Percentiles rank a stretch among this genome's conserved stretches.
These are phyloP conservation scores for Auricularia heimuer DNA, from an alignment of 768 basidiomycete species.

Conservation along the genomic window DNA sequence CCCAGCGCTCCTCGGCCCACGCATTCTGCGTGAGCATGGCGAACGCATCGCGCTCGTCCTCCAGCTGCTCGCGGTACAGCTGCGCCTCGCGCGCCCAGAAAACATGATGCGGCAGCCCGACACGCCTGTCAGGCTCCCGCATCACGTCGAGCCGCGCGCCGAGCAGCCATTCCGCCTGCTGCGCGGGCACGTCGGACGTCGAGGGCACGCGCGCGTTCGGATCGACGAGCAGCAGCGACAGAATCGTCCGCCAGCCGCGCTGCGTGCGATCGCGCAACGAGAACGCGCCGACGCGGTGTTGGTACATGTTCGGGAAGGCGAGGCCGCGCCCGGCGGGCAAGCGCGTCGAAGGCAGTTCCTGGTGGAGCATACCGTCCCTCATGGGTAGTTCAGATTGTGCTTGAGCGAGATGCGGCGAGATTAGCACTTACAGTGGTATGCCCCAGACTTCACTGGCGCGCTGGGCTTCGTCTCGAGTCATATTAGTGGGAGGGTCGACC, in stretches of 20 bases:
- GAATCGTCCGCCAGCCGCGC: constrained; percentile 31
- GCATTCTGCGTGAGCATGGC: not conserved
- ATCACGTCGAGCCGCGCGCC: constrained; percentile 18
- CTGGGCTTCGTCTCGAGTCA: not conserved
- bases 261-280: constrained; percentile 25
- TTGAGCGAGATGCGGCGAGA: not conserved
- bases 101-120: not conserved
- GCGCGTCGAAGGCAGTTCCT: constrained; percentile 24
- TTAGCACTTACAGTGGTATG: constrained; percentile 10
- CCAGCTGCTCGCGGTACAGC: not conserved
- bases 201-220: constrained; percentile 58
- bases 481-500: not conserved
- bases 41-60: not conserved
- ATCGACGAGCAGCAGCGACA: constrained; percentile 33
- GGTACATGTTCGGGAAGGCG: constrained; percentile 34
- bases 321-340: constrained; percentile 19
- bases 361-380: constrained; percentile 25
- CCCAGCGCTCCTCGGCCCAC: not conserved
- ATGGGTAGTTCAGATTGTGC: constrained; percentile 3
- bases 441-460: constrained; percentile 20
- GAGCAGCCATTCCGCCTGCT: constrained; percentile 63
- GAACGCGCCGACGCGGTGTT: constrained; percentile 32
- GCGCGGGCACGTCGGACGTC: constrained; percentile 69
- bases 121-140: too few relatives aligned
- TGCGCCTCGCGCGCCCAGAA: not conserved